Conservation (phyloP, 169 alveolate genomes). For the Sarcocystis neurona region DNA sequence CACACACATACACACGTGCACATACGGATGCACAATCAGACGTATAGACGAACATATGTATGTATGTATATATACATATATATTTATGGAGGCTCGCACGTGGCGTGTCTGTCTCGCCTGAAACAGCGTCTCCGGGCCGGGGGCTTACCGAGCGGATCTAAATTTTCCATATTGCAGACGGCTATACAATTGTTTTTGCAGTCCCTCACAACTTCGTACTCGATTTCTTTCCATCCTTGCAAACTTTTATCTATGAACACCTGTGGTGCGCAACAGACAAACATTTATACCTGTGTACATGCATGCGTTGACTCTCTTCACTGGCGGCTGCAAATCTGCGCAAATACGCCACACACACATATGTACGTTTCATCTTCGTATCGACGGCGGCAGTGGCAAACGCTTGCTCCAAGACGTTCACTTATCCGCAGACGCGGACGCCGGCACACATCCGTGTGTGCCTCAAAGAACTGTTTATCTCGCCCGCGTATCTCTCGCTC, state of each 20-base stretch:
- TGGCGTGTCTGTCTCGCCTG: background rate
- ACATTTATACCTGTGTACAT: background rate
- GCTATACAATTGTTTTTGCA: slow-evolving; percentile 86
- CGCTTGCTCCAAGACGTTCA: too few species aligned
- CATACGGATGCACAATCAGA: too few species aligned
- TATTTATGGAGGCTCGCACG: too few species aligned
- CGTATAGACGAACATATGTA: too few species aligned
- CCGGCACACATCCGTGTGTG: too few species aligned
- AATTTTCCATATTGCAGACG: slow-evolving; percentile 89
- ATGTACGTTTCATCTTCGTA: background rate
- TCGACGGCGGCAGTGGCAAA: background rate
- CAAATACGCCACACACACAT: background rate
- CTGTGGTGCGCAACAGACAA: slow-evolving; percentile 49
- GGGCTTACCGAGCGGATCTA: slow-evolving; percentile 84
- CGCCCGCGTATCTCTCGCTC: too few species aligned
- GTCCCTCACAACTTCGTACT: slow-evolving; percentile 87
- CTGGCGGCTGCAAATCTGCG: too few species aligned
- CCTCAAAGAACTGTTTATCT: too few species aligned
- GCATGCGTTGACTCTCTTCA: too few species aligned
- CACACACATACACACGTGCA: too few species aligned
- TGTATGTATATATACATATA: too few species aligned
- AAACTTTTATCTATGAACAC: slow-evolving; percentile 85
- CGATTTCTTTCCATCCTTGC: slow-evolving; percentile 89
- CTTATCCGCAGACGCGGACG: too few species aligned
- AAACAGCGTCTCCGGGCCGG: background rate